Base-by-base conservation (phyloP, 345 rosid genomes). In the Moricandia arvensis region DNA sequence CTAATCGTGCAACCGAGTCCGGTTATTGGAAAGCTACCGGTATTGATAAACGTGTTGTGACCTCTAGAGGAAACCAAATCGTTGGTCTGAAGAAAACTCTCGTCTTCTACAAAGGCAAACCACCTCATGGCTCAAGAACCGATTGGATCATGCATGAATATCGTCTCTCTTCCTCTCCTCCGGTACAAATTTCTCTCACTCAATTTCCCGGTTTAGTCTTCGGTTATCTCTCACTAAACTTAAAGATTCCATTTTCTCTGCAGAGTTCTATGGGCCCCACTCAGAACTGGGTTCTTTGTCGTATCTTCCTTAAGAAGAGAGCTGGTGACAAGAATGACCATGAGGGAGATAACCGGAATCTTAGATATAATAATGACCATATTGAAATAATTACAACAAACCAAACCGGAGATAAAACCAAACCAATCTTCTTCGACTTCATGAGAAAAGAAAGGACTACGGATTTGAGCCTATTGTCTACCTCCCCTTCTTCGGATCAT, bases 141-240 rank as follows among this genome's bases (percentile, higher is more conserved):
- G 91, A 95, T 30, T 95, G 99, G 99, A 83, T 95, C 82, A 95
- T 95, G 99, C 99, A 95, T 10, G 99, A 95, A 59, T 95, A 95
- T 64, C 96, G 97, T 15, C 96, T 95, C 29, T 75, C 79, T 51
- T 74, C 82, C 9, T 33, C 49, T 43, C 79, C 79, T 41, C 79
- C 75, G 79, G 79, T 74, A 77, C 80, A 27, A 45, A 45, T 33
- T 29, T 3, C 10, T 62, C 16, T 13, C 31, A 16, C 10, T 63
- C 35, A 12, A 8, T 58, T 8, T 65, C 13, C 70, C 62, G 43
- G 59, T 65, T 45, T 33, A 57, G 2, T 1, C 11, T 63, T 71
- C 61, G 69, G 73, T 58, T 21, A 21, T 55, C 27, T 34, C 26
- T 53, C 24, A 68, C 75, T 69, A 15, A 75, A 30, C 3, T 15